Conservation (phyloP, 148 eudicot species). For the Tetragonia tetragonoides region DNA sequence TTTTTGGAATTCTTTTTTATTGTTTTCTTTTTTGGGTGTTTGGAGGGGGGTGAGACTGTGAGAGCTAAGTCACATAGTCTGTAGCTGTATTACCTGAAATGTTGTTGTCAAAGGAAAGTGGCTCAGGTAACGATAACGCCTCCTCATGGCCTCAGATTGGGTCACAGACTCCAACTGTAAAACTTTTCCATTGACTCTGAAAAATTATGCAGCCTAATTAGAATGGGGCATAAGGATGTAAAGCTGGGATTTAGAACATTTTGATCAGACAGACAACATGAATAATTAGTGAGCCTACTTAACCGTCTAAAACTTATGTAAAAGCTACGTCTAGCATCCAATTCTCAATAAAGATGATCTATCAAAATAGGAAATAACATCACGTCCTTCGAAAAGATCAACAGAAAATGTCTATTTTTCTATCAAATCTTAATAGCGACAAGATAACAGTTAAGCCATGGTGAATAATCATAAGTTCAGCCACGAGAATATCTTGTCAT, state of each 20-base stretch:
- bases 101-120: slow-evolving; percentile 92
- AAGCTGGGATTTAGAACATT: neutral
- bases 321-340: neutral
- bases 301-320: neutral
- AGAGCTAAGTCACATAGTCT: neutral
- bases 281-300: neutral
- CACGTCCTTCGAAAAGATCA: neutral
- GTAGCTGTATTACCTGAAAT: slow-evolving; percentile 61
- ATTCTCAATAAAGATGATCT: neutral
- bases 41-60: no score
- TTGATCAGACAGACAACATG: neutral
- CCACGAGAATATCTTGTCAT: no score
- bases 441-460: no score
- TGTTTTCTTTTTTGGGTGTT: no score
- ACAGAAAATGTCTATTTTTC: no score
- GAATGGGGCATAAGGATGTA: neutral
- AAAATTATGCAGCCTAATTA: slow-evolving; percentile 31
- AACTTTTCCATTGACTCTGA: slow-evolving; percentile 79
- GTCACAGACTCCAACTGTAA: slow-evolving; percentile 84
- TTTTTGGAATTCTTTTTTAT: no score
- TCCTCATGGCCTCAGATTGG: slow-evolving; percentile 88
- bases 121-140: slow-evolving; percentile 85
- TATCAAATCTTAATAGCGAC: no score
- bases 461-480: no score
- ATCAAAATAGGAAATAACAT: no score